phyloP scores from a whole-genome alignment of 169 alveolate species.

The Eimeria sp. region DNA sequence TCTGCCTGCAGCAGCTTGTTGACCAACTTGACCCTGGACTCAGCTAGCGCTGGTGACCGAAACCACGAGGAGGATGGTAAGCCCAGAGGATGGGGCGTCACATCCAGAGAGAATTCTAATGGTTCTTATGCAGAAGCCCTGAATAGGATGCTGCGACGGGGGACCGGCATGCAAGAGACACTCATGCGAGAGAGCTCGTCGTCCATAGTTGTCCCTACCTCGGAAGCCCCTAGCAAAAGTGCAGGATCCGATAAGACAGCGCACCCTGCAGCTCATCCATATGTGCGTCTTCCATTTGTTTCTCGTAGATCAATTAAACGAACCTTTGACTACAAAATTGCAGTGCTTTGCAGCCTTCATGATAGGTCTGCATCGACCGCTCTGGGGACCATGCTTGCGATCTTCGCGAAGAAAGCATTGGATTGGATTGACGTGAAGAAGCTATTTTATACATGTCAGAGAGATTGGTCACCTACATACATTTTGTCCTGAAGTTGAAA shows the following conservation, averaged over 20 bases:
- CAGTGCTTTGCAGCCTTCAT: neutral
- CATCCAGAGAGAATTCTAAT: neutral
- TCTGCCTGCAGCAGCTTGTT: neutral
- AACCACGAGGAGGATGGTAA: neutral
- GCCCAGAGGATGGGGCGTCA: no score
- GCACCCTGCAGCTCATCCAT: neutral
- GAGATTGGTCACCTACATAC: neutral
- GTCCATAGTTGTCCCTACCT: neutral
- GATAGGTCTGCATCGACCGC: neutral
- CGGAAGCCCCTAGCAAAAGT: neutral
- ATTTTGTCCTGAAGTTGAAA: neutral
- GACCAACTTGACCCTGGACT: neutral
- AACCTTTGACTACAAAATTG: slow-evolving; percentile 6
- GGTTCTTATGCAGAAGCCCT: neutral
- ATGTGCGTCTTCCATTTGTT: slow-evolving; percentile 11
- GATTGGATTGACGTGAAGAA: neutral
- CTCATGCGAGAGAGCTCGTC: neutral
- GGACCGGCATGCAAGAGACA: neutral
- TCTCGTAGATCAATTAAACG: neutral
- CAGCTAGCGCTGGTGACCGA: neutral
- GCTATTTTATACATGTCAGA: neutral
- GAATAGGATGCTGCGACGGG: neutral
- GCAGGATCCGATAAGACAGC: neutral
- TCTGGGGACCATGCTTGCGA: neutral
- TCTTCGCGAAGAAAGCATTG: neutral